phyloP scores from a whole-genome alignment of 2,329 filamentous ascomycete species.

The Hyphodiscus sp. region DNA sequence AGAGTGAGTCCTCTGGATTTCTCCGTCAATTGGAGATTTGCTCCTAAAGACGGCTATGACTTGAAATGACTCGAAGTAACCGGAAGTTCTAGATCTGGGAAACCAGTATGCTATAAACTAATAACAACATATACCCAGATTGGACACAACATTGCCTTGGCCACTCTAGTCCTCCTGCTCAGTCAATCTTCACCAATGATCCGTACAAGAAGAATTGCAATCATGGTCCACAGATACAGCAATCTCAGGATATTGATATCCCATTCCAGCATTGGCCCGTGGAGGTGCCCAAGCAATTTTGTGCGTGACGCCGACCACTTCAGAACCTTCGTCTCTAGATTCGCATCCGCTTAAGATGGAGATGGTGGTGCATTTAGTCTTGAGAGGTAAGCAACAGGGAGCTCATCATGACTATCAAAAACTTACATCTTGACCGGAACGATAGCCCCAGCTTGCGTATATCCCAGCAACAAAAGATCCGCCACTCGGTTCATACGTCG shows the following conservation, averaged over 20 bases:
- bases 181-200: too few relatives aligned
- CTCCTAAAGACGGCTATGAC: too few relatives aligned
- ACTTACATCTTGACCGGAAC: background rate
- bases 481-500: background rate
- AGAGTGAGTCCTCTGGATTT: too few relatives aligned
- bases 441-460: conserved; percentile 10
- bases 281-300: background rate
- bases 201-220: too few relatives aligned
- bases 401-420: too few relatives aligned
- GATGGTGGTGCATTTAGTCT: background rate
- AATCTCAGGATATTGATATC: background rate
- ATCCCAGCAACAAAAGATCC: conserved; percentile 7
- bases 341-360: conserved; percentile 1
- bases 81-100: too few relatives aligned
- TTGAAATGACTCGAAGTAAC: too few relatives aligned
- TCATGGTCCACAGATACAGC: conserved; percentile 2
- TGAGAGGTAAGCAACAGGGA: background rate
- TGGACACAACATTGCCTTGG: too few relatives aligned
- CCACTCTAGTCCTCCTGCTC: too few relatives aligned
- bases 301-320: background rate
- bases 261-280: background rate
- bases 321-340: background rate
- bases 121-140: too few relatives aligned
- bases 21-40: too few relatives aligned
- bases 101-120: too few relatives aligned